A percentile compares a stretch with the other conserved stretches of the same genome.
Conservation (phyloP, 306 rosid species). For the Fragaria vesca region DNA sequence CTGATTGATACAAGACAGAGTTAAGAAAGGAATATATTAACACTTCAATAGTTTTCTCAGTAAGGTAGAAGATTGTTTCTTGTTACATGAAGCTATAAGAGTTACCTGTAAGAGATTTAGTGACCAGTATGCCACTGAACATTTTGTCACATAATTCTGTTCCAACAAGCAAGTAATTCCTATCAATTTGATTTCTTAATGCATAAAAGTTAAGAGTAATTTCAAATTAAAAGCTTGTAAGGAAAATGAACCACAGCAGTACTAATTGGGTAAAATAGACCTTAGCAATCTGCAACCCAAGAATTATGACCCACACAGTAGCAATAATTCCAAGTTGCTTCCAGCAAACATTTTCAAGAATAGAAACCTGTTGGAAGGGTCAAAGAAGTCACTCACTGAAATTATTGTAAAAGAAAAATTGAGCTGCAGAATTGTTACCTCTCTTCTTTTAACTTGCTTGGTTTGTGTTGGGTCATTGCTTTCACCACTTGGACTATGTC, state of each 20-base stretch:
- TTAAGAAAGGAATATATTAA: not conserved
- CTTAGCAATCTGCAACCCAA: constrained; percentile 61
- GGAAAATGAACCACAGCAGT: not conserved
- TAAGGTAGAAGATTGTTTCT: not conserved
- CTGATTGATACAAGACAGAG: not conserved
- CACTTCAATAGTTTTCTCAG: not conserved
- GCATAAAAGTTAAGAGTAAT: constrained; percentile 10
- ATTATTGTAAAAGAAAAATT: not conserved
- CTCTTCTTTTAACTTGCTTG: constrained; percentile 20
- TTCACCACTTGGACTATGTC: constrained; percentile 44
- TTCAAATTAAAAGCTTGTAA: constrained; percentile 1
- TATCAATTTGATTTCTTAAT: not conserved
- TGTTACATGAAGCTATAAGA: not conserved
- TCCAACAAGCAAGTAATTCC: constrained; percentile 11
- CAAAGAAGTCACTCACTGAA: not conserved
- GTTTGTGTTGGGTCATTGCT: constrained; percentile 26
- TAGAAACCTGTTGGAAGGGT: constrained; percentile 39
- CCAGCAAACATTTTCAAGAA: constrained; percentile 54
- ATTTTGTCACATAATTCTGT: constrained; percentile 44
- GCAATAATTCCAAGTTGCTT: constrained; percentile 60
- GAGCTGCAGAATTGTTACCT: constrained; percentile 24
- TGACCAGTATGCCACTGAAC: constrained; percentile 50
- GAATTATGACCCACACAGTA: constrained; percentile 63
- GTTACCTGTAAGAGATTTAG: constrained; percentile 52
- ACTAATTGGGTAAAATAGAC: constrained; percentile 22